phyloP scores from a whole-genome alignment of 164 flowering plant genomes.

The Brasenia schreberi region DNA sequence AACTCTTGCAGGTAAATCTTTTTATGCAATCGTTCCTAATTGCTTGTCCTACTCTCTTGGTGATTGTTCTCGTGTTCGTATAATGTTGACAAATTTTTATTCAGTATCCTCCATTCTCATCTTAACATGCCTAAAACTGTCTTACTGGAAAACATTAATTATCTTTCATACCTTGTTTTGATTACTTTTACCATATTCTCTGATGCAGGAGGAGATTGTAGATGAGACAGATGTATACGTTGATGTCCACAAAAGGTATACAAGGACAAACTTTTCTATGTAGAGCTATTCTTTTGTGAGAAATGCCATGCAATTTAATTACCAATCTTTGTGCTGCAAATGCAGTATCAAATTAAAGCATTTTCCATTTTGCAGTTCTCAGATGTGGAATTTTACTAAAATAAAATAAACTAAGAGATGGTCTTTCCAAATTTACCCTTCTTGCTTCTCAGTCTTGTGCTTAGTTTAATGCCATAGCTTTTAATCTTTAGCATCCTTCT shows the following conservation, averaged over 20 bases:
- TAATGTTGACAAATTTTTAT: neutral
- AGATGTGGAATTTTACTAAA: too few relatives aligned
- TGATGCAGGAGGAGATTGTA: slow-evolving; percentile 75
- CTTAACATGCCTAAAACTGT: neutral
- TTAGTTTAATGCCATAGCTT: too few relatives aligned
- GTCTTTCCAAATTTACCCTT: too few relatives aligned
- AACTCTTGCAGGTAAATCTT: slow-evolving; percentile 76
- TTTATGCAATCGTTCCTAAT: neutral
- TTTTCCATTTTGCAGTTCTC: too few relatives aligned
- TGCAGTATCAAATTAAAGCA: too few relatives aligned
- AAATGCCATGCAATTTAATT: too few relatives aligned
- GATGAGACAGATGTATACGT: slow-evolving; percentile 88
- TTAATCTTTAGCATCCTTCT: too few relatives aligned
- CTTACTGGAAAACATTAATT: neutral
- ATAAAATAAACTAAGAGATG: too few relatives aligned
- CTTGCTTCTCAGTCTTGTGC: too few relatives aligned
- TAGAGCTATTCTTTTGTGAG: too few relatives aligned
- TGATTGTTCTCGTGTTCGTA: neutral
- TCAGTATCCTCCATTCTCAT: neutral
- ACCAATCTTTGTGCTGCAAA: too few relatives aligned
- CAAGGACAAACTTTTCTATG: neutral
- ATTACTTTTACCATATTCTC: too few relatives aligned
- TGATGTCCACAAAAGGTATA: slow-evolving; percentile 78
- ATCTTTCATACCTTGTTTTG: neutral
- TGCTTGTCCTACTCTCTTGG: neutral